A percentile compares a stretch with the other conserved stretches of the same genome.
Conservation (phyloP, 176 grass and related monocot species). For the Bolboschoenus planiculmis region DNA sequence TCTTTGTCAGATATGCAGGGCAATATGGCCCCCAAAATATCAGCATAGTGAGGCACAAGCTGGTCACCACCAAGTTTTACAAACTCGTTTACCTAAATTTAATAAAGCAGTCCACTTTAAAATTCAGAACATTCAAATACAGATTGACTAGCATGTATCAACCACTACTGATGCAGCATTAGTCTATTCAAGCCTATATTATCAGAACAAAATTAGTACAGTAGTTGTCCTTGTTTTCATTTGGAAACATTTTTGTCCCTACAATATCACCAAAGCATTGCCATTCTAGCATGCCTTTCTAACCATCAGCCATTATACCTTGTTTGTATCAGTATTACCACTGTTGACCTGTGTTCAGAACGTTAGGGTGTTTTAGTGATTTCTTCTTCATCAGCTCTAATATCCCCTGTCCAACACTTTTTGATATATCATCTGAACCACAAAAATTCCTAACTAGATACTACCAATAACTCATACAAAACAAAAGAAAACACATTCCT, state of each 20-base stretch:
- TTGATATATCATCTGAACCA: not conserved
- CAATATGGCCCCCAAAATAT: constrained; percentile 94
- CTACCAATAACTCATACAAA: not conserved
- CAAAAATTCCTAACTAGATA: not conserved
- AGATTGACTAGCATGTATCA: not conserved
- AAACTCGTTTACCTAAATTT: constrained; percentile 92
- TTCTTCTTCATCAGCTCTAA: not conserved
- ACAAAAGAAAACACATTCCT: not conserved
- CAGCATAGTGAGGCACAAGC: constrained; percentile 94
- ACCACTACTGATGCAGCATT: not conserved
- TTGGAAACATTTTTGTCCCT: not conserved
- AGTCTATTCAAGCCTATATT: not conserved
- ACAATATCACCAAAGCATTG: not conserved
- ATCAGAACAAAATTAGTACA: not conserved
- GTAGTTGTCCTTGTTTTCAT: not conserved
- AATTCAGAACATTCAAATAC: constrained; percentile 6
- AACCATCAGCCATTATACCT: not conserved
- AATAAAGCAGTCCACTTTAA: not conserved
- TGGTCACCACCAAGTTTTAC: constrained; percentile 99
- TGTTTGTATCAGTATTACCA: not conserved
- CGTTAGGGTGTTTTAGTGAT: not conserved
- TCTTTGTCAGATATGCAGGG: constrained; percentile 95
- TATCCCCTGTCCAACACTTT: not conserved
- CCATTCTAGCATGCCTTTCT: not conserved
- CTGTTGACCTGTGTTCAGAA: not conserved